Percentiles rank a stretch among this genome's conserved stretches.
Conservation (phyloP, 331 rosid species). For the Quercus phellos region DNA sequence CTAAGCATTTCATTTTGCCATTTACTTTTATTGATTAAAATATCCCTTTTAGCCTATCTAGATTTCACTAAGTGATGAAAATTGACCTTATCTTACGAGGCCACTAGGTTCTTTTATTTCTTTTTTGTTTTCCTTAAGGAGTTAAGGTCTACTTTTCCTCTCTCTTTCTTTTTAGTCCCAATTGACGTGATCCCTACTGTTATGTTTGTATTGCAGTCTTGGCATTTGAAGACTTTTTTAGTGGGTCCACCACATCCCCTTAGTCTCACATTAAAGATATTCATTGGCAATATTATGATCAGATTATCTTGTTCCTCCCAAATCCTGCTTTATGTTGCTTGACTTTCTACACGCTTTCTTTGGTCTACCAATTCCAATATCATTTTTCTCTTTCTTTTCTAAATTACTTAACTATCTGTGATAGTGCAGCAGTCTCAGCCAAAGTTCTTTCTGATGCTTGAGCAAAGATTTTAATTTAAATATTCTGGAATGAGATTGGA, state of each 20-base stretch:
- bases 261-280: neutral
- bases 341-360: neutral
- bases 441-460: neutral
- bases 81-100: neutral
- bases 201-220: neutral
- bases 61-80: neutral
- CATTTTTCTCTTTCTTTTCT: neutral
- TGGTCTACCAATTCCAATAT: neutral
- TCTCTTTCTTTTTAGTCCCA: neutral
- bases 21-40: neutral
- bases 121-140: neutral
- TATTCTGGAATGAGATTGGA: neutral
- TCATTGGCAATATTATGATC: neutral
- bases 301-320: neutral
- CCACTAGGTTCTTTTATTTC: neutral
- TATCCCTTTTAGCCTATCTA: neutral
- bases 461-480: neutral
- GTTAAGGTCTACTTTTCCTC: neutral
- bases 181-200: neutral
- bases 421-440: neutral
- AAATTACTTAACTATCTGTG: neutral
- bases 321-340: neutral
- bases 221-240: neutral
- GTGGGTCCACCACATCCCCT: neutral
- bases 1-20: neutral